Conservation (phyloP, 2,329 filamentous ascomycete genomes). For the Phyllosticta paracitricarpa region DNA sequence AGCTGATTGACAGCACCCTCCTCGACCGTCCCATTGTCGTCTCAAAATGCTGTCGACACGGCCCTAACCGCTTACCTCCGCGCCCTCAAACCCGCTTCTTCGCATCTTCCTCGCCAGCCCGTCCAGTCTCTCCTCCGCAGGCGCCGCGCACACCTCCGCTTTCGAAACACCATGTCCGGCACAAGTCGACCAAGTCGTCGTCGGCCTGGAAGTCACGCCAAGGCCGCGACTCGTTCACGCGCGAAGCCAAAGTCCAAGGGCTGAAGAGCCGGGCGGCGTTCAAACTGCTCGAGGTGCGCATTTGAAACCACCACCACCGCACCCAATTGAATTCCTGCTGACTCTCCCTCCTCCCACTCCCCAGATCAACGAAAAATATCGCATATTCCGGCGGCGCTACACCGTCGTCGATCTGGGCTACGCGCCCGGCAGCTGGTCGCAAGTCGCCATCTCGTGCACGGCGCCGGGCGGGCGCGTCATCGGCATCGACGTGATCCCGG, state of each 20-base stretch:
- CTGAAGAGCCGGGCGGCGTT: constrained; percentile 88
- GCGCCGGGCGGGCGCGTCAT: constrained; percentile 68
- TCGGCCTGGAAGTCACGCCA: constrained; percentile 79
- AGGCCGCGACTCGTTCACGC: constrained; percentile 58
- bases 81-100: not conserved
- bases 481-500: constrained; percentile 89
- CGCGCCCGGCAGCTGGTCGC: constrained; percentile 56
- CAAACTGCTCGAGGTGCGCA: constrained; percentile 70
- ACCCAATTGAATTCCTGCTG: not conserved
- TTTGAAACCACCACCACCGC: not conserved
- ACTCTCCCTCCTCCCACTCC: not conserved
- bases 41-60: not conserved
- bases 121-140: not conserved
- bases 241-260: constrained; percentile 65
- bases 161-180: not conserved
- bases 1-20: constrained; percentile 26
- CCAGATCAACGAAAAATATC: constrained; percentile 73
- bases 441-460: constrained; percentile 76
- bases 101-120: not conserved
- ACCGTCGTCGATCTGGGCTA: constrained; percentile 89
- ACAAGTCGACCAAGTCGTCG: constrained; percentile 45
- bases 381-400: constrained; percentile 67
- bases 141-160: not conserved
- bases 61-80: not conserved
- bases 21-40: constrained; percentile 12